Percentiles rank a stretch among this genome's conserved stretches.
Conservation (phyloP, 495 filamentous ascomycete species). For the Cercophora newfieldiana region DNA sequence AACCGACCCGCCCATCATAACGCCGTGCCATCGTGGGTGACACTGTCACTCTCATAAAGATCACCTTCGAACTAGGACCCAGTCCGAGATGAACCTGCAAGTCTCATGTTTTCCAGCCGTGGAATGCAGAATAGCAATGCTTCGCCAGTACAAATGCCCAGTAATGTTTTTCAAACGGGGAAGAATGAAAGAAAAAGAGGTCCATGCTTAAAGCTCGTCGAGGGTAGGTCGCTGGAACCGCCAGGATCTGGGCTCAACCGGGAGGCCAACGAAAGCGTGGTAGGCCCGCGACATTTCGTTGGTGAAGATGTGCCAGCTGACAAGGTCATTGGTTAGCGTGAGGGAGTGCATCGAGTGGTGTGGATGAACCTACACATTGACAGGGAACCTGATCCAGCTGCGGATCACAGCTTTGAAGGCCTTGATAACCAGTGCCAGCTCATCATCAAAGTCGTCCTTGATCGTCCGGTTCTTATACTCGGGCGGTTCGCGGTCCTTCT, state of each 20-base stretch:
- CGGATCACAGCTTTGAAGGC: conserved; percentile 64
- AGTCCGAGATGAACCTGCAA: background rate
- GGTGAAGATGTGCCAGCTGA: conserved; percentile 60
- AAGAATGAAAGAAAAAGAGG: conserved; percentile 9
- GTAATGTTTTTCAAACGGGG: background rate
- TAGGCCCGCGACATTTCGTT: conserved; percentile 64
- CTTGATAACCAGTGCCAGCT: conserved; percentile 61
- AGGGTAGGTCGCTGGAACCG: conserved; percentile 53
- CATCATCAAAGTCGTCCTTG: conserved; percentile 61
- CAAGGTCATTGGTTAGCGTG: conserved; percentile 23
- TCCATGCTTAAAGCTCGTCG: conserved; percentile 48
- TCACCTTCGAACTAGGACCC: background rate
- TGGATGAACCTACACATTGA: conserved; percentile 62
- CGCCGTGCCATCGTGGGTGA: no score
- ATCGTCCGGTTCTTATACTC: conserved; percentile 39
- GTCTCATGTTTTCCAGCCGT: background rate
- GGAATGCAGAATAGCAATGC: background rate
- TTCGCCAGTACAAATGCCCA: background rate
- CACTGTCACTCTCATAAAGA: background rate
- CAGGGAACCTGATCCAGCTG: conserved; percentile 69
- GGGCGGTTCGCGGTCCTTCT: conserved; percentile 40
- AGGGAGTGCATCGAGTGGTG: background rate
- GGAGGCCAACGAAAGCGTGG: conserved; percentile 77
- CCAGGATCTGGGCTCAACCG: conserved; percentile 70
- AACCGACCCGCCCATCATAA: no score